Evolutionary conservation across 371 early-diverging fungal genomes (phyloP).

Genomic region (Fennellomyces sp.): DNA sequence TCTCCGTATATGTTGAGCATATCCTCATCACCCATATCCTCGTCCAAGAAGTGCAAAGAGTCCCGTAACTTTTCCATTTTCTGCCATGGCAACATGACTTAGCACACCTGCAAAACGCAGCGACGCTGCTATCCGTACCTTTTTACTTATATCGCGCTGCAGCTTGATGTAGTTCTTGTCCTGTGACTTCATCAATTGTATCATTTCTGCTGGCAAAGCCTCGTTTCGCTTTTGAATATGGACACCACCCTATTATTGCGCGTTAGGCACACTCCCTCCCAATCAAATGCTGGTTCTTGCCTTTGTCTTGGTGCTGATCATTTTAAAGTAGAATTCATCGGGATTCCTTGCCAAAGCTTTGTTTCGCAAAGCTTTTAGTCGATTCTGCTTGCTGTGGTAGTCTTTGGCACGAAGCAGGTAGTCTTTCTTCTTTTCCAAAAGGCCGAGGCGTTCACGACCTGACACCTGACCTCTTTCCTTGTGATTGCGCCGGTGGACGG

Average conservation of each 20-base stretch:
- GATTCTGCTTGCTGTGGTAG: conserved; percentile 84
- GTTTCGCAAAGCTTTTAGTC: conserved; percentile 80
- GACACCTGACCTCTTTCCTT: conserved; percentile 88
- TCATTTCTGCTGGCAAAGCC: conserved; percentile 73
- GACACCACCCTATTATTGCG: conserved; percentile 65
- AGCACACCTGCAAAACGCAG: not conserved
- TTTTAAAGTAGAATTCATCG: conserved; percentile 97
- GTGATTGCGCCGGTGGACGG: conserved; percentile 87
- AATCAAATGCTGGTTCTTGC: conserved; percentile 30
- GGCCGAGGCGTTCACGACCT: conserved; percentile 73
- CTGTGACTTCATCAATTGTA: conserved; percentile 90
- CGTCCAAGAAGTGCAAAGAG: conserved; percentile 66
- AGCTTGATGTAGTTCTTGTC: conserved; percentile 85
- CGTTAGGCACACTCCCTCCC: not conserved
- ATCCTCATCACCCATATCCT: conserved; percentile 44
- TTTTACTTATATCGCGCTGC: conserved; percentile 80
- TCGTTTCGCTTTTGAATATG: conserved; percentile 79
- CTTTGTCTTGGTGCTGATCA: conserved; percentile 86
- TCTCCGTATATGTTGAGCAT: conserved; percentile 39
- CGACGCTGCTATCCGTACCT: no score
- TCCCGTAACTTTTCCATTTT: conserved; percentile 77
- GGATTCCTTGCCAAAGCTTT: conserved; percentile 90
- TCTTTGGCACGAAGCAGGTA: conserved; percentile 94
- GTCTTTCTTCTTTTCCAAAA: conserved; percentile 97
- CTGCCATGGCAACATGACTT: conserved; percentile 21